These are phyloP conservation scores for Epicoccum sorghinum DNA, from an alignment of 2,329 filamentous ascomycete species.

Conservation along the genomic window DNA sequence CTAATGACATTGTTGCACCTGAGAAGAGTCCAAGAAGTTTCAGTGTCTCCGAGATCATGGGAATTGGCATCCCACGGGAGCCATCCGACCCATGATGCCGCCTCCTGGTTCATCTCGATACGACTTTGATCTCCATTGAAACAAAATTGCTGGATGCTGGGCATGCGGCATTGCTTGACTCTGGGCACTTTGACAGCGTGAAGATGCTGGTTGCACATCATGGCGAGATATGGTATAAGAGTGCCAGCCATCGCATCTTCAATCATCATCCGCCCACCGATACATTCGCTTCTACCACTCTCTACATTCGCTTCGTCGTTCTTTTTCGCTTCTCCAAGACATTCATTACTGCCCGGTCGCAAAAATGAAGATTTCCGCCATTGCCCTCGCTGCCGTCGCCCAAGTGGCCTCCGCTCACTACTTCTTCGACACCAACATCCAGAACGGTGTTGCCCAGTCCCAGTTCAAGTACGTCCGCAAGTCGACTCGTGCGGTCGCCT, in stretches of 20 bases:
- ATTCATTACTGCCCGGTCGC: slow-evolving; percentile 13
- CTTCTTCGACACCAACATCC: slow-evolving; percentile 31
- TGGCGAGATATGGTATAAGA: slow-evolving; percentile 6
- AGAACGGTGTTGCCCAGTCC: slow-evolving; percentile 13
- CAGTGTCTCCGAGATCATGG: neutral
- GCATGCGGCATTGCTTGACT: neutral
- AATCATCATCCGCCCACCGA: neutral
- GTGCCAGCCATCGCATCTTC: neutral
- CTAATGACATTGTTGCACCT: neutral
- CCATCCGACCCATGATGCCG: neutral
- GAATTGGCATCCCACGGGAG: neutral
- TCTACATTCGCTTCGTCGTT: slow-evolving; percentile 8
- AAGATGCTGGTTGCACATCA: slow-evolving; percentile 1
- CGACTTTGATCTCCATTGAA: neutral
- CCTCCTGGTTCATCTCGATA: slow-evolving; percentile 5
- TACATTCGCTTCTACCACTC: slow-evolving; percentile 12
- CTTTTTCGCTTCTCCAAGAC: slow-evolving; percentile 11
- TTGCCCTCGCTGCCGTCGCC: slow-evolving; percentile 11
- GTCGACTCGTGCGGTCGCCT: slow-evolving; percentile 25
- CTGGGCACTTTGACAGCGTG: neutral
- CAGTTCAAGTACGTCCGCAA: slow-evolving; percentile 29
- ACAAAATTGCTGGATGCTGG: slow-evolving; percentile 1
- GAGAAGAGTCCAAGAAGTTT: slow-evolving; percentile 6
- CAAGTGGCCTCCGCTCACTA: slow-evolving; percentile 32
- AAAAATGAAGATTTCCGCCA: slow-evolving; percentile 15